Conservation (phyloP, 2,329 filamentous ascomycete species). For the Aspergillus japonicus region DNA sequence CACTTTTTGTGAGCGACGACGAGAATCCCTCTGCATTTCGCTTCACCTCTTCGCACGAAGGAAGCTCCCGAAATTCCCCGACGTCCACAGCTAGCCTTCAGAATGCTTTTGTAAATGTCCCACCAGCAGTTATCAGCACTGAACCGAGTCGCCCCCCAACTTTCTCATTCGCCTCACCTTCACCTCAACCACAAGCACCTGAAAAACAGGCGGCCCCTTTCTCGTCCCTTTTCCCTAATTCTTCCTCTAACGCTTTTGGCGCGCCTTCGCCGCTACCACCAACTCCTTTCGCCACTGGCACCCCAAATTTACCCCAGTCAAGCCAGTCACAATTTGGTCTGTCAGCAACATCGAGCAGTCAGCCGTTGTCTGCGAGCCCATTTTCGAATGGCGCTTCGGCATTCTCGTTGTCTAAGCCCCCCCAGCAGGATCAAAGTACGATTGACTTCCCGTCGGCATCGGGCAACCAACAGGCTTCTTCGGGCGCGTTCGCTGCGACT, state of each 20-base stretch:
- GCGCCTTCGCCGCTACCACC: background rate
- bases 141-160: background rate
- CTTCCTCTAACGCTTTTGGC: background rate
- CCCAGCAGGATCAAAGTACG: background rate
- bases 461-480: background rate
- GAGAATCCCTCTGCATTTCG: slow-evolving; percentile 32
- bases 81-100: slow-evolving; percentile 16
- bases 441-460: background rate
- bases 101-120: slow-evolving; percentile 24
- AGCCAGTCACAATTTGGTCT: background rate
- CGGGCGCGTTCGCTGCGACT: background rate
- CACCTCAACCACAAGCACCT: slow-evolving; percentile 13
- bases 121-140: slow-evolving; percentile 9
- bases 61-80: slow-evolving; percentile 9
- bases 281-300: slow-evolving; percentile 6
- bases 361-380: background rate
- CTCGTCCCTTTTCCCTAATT: slow-evolving; percentile 10
- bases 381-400: slow-evolving; percentile 12
- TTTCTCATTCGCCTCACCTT: slow-evolving; percentile 3
- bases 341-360: background rate
- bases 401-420: slow-evolving; percentile 1
- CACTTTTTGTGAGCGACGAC: slow-evolving; percentile 40
- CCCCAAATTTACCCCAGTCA: slow-evolving; percentile 10
- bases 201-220: slow-evolving; percentile 14
- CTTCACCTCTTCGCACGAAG: slow-evolving; percentile 16